Percentiles rank a stretch among this genome's conserved stretches.
Evolutionary conservation across 805 yeast genomes (phyloP).

Genomic region (Citeromyces matritensis): DNA sequence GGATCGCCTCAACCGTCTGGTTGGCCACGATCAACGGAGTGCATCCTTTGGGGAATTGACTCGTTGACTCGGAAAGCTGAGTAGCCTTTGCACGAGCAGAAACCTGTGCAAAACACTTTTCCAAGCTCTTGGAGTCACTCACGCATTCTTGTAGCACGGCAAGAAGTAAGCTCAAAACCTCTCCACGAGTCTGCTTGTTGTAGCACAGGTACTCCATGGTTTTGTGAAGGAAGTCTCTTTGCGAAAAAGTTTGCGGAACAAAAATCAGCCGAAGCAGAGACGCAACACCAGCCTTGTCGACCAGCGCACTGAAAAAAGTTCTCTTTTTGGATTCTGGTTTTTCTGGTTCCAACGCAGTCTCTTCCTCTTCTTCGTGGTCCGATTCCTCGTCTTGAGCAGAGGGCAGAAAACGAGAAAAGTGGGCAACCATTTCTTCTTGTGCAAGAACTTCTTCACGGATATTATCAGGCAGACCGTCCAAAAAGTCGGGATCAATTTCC

Average conservation of each 20-base stretch:
- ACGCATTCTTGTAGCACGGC: constrained; percentile 70
- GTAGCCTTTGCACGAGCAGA: too few species aligned
- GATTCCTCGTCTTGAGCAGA: constrained; percentile 9
- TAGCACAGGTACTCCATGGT: constrained; percentile 53
- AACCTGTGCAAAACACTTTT: constrained; percentile 48
- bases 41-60: constrained; percentile 38
- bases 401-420: constrained; percentile 14
- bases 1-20: constrained; percentile 64
- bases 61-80: too few species aligned
- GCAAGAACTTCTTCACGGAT: constrained; percentile 48
- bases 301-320: constrained; percentile 25
- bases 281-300: constrained; percentile 66
- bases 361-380: constrained; percentile 3
- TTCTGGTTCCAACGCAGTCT: constrained; percentile 2
- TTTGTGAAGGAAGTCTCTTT: constrained; percentile 49
- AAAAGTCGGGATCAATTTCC: constrained; percentile 68
- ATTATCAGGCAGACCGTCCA: constrained; percentile 62
- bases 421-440: constrained; percentile 32
- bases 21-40: constrained; percentile 61
- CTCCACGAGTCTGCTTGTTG: constrained; percentile 67
- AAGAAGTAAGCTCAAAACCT: constrained; percentile 52
- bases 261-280: constrained; percentile 58
- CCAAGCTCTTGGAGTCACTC: constrained; percentile 40
- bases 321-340: constrained; percentile 1
- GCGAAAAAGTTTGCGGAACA: constrained; percentile 51